These are phyloP conservation scores for Pelargonium citronellum DNA, from an alignment of 441 rosid genomes.

Conservation along the genomic window DNA sequence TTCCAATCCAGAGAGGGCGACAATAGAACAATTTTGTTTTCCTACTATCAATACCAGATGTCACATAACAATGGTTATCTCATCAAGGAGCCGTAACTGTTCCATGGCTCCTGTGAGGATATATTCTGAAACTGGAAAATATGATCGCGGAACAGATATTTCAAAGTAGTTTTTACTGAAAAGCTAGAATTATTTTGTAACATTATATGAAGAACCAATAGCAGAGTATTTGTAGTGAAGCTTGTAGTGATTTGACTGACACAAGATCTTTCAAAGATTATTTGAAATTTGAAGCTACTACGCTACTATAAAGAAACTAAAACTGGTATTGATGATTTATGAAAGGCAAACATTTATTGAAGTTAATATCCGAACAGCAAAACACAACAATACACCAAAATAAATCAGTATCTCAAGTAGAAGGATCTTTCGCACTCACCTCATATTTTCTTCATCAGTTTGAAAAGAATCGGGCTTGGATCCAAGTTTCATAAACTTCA, in stretches of 20 bases:
- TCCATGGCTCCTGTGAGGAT: neutral
- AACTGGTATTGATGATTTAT: no score
- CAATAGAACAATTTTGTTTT: no score
- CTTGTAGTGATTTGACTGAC: no score
- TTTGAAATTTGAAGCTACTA: no score
- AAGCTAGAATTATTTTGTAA: neutral
- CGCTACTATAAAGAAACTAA: no score
- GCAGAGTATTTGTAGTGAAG: neutral
- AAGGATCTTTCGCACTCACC: constrained; percentile 40
- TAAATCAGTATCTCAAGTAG: constrained; percentile 12
- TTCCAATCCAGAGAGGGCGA: no score
- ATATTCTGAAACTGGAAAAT: neutral
- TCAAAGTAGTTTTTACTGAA: neutral
- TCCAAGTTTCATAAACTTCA: constrained; percentile 99
- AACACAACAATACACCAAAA: neutral
- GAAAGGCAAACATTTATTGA: constrained; percentile 17
- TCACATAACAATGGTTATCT: neutral
- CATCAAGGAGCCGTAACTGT: neutral
- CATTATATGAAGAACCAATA: neutral
- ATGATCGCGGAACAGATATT: neutral
- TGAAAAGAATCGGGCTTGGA: constrained; percentile 93
- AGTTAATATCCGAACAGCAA: constrained; percentile 11
- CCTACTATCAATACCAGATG: no score
- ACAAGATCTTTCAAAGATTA: no score
- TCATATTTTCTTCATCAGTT: constrained; percentile 52